Evolutionary conservation across 1,139 yeast species (phyloP).

Genomic region (Yamadazyma dendronema): DNA sequence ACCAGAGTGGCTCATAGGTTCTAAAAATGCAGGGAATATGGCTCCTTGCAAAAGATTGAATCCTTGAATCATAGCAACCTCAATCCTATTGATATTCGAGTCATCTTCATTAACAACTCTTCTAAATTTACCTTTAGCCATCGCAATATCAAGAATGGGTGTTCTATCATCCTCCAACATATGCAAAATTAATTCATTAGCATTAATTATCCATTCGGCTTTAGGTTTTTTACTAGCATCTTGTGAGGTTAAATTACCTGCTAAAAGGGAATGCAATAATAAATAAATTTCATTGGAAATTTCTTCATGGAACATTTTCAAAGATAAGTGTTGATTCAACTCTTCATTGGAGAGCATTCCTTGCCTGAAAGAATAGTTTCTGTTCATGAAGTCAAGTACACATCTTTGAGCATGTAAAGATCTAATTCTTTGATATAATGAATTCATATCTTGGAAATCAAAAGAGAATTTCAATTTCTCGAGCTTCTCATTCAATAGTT

Average conservation of each 20-base stretch:
- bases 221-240: slow-evolving; percentile 17
- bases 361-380: slow-evolving; percentile 40
- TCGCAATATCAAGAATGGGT: slow-evolving; percentile 41
- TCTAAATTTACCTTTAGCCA: slow-evolving; percentile 40
- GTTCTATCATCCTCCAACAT: slow-evolving; percentile 44
- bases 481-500: slow-evolving; percentile 31
- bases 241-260: slow-evolving; percentile 30
- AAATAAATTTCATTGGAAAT: slow-evolving; percentile 35
- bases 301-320: slow-evolving; percentile 28
- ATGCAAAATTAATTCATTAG: slow-evolving; percentile 47
- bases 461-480: slow-evolving; percentile 43
- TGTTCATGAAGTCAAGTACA: slow-evolving; percentile 22
- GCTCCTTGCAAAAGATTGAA: slow-evolving; percentile 36
- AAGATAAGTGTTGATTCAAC: slow-evolving; percentile 33
- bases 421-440: slow-evolving; percentile 28
- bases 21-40: slow-evolving; percentile 35
- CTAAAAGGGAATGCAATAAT: slow-evolving; percentile 38
- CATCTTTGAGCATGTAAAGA: slow-evolving; percentile 28
- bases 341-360: slow-evolving; percentile 32
- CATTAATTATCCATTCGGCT: slow-evolving; percentile 59
- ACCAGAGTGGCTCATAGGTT: slow-evolving; percentile 21
- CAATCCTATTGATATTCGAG: slow-evolving; percentile 38
- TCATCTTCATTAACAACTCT: slow-evolving; percentile 50
- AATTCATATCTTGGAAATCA: slow-evolving; percentile 39
- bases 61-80: slow-evolving; percentile 47